Base-by-base conservation (phyloP, 2,329 filamentous ascomycete genomes). In the Fusarium oxysporum region DNA sequence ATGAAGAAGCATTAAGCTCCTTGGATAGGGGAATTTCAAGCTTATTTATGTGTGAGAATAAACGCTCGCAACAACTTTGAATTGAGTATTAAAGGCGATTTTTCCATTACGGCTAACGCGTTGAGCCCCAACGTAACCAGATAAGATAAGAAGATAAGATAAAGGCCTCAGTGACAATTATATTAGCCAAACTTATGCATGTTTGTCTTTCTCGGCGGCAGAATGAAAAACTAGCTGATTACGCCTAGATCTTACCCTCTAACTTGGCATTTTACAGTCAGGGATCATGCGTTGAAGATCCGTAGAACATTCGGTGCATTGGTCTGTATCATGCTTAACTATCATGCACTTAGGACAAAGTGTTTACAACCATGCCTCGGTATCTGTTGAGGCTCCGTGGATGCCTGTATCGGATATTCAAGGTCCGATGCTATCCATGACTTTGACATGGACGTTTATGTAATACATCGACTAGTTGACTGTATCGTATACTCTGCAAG, bases 401-500 rank as follows among this genome's bases (percentile, higher is more conserved):
- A 10, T 33, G 7, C 17, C 43, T 33, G 21, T 4, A 33, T 13
- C 47, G 30, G 47, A 50, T 33, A 50, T 33, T 12, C 10, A 8
- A 50, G 28, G 47, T 21, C 30, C 21, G 47, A 23, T 23, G 21
- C 21, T 47, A n/a, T 10, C 44, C 19, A 30, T 30, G 8, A n/a
- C 4, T 47, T n/a, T 47, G 8, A 47, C 28, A n/a, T 5, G 9
- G 19, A 30, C 25, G 19, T 30, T 47, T 47, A n/a, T 47, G 25
- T 30, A 30, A 47, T 43, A 25, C 4, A 10, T 8, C n/a, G 17
- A 12, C 16, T 5, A 23, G 6, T 17, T 10, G 6, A 6, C 10
- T 44, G 5, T 8, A 12, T 5, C 41, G 1, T 16, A 13, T 12
- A 23, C 3, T 10, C 10, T 43, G 1, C 4, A 23, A 12, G n/a